These are phyloP conservation scores for Eucalyptus viminalis DNA, from an alignment of 345 rosid species.

Conservation along the genomic window DNA sequence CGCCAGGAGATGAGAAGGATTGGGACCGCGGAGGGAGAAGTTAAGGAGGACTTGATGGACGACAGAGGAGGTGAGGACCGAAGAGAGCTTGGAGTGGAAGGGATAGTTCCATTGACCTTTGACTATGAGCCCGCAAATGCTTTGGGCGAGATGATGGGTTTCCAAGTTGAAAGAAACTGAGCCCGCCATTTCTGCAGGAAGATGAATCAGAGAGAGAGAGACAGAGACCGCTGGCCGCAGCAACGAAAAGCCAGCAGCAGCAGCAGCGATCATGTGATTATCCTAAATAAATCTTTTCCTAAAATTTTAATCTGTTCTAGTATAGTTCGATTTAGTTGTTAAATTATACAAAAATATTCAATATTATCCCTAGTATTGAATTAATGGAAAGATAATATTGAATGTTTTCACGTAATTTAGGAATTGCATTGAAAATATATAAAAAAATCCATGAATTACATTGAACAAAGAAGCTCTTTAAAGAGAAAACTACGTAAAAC, in stretches of 20 bases:
- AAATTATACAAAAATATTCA: too few relatives aligned
- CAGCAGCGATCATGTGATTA: not conserved
- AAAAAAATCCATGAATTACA: accelerated
- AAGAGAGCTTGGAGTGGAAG: slow-evolving; percentile 18
- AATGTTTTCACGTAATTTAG: accelerated
- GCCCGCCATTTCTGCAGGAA: not conserved
- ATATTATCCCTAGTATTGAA: too few relatives aligned
- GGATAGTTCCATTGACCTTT: slow-evolving; percentile 62
- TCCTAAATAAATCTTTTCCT: not conserved
- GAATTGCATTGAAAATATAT: accelerated
- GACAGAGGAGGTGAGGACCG: slow-evolving; percentile 24
- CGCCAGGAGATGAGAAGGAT: slow-evolving; percentile 40
- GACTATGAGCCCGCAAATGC: slow-evolving; percentile 29
- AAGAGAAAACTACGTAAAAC: not conserved
- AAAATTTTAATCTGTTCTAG: too few relatives aligned
- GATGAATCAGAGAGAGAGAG: not conserved
- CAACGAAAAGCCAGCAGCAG: not conserved
- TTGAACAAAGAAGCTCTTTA: too few relatives aligned
- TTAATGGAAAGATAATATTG: too few relatives aligned
- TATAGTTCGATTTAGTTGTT: accelerated
- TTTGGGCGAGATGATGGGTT: slow-evolving; percentile 23
- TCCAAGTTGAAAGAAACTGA: slow-evolving; percentile 1
- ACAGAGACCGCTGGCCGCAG: not conserved
- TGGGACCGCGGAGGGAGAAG: slow-evolving; percentile 14
- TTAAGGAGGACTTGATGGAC: slow-evolving; percentile 38